These are phyloP conservation scores for Blastobotrys malaysiensis DNA, from an alignment of 1,139 yeast species.

Conservation along the genomic window DNA sequence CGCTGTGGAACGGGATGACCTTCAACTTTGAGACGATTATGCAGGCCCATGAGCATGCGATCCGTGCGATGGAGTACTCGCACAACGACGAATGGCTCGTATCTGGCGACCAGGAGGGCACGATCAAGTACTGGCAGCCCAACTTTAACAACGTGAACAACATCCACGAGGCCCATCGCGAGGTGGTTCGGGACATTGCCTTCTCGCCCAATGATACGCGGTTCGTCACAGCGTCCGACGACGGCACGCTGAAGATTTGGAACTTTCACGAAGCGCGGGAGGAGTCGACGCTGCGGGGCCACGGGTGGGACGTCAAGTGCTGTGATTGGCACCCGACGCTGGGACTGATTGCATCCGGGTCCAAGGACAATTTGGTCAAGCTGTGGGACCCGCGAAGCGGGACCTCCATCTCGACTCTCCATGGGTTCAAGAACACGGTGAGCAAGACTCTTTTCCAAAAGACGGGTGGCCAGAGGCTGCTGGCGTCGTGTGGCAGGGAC, in stretches of 20 bases:
- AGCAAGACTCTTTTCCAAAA: constrained; percentile 74
- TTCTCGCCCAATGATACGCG: constrained; percentile 88
- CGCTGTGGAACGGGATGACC: constrained; percentile 94
- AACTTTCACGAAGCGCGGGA: constrained; percentile 86
- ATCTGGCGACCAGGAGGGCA: constrained; percentile 90
- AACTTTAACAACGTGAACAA: constrained; percentile 93
- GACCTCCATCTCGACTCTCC: constrained; percentile 68
- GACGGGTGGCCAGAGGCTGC: constrained; percentile 56
- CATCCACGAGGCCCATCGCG: constrained; percentile 65
- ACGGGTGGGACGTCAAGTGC: constrained; percentile 97
- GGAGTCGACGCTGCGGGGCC: constrained; percentile 78
- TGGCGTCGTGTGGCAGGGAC: constrained; percentile 87
- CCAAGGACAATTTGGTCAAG: constrained; percentile 88
- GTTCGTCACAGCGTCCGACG: constrained; percentile 90
- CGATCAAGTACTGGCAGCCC: constrained; percentile 94
- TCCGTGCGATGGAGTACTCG: constrained; percentile 71
- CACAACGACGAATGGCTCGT: constrained; percentile 93
- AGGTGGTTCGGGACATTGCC: constrained; percentile 79
- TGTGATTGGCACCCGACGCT: constrained; percentile 94
- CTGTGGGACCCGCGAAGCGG: constrained; percentile 96
- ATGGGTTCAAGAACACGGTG: constrained; percentile 92
- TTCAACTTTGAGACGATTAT: constrained; percentile 94
- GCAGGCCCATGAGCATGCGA: constrained; percentile 96
- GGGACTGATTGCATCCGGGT: constrained; percentile 62
- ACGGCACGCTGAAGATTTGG: constrained; percentile 85